Conservation (phyloP, 495 filamentous ascomycete species). For the Amphirosellinia nigrospora region DNA sequence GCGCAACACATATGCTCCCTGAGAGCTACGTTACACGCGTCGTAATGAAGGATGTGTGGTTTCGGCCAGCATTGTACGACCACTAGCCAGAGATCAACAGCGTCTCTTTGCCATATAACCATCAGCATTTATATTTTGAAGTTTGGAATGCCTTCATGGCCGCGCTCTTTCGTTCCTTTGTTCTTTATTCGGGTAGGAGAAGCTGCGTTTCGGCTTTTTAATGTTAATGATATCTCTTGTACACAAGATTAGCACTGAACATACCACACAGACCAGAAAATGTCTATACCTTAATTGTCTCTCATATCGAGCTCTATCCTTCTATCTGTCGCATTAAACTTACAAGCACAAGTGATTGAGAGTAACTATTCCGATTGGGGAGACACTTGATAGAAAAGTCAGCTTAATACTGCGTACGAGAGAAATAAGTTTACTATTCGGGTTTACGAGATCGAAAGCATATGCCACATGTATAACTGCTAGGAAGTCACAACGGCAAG, state of each 20-base stretch:
- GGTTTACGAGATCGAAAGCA: not conserved
- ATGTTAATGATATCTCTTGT: not conserved
- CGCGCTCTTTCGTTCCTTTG: not conserved
- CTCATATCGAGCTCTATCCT: not conserved
- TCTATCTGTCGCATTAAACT: not conserved
- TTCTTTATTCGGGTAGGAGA: not conserved
- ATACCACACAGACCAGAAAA: not conserved
- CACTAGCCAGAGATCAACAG: not conserved
- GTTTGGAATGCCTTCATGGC: not conserved
- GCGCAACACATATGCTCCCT: not conserved
- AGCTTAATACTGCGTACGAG: not conserved
- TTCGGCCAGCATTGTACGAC: not conserved
- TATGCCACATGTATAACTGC: not conserved
- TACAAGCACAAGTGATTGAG: not conserved
- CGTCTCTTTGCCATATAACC: not conserved
- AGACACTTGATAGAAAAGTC: not conserved
- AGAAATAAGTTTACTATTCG: not conserved
- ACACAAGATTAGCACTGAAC: not conserved
- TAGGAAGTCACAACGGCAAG: not conserved
- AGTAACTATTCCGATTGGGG: not conserved
- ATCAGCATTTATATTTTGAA: not conserved
- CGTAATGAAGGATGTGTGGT: not conserved
- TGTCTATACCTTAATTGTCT: not conserved
- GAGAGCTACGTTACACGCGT: not conserved
- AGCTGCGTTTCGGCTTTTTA: not conserved